Conservation (phyloP, 208 protist genomes). For the Acanthamoeba rhysodes region DNA sequence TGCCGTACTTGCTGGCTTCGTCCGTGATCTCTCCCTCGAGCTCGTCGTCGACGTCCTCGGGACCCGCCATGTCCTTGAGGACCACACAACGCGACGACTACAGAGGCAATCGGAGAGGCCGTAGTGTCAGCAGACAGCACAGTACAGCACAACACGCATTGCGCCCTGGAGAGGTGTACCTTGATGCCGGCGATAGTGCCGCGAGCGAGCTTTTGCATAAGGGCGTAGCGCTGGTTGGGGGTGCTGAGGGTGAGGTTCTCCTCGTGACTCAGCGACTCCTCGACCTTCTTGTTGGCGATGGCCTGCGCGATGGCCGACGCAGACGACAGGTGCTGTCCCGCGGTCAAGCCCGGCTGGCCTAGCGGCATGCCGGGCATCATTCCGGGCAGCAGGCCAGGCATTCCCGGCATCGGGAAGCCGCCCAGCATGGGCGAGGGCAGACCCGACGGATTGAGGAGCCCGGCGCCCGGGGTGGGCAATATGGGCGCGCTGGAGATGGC, state of each 20-base stretch:
- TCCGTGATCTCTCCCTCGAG: conserved; percentile 66
- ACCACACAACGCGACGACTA: conserved; percentile 64
- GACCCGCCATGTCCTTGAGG: conserved; percentile 70
- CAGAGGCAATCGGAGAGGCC: neutral
- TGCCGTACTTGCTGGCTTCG: conserved; percentile 58
- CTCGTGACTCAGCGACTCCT: conserved; percentile 73
- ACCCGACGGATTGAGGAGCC: neutral
- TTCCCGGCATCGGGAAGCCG: neutral
- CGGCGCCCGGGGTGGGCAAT: neutral
- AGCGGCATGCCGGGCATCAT: neutral
- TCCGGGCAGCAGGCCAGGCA: neutral
- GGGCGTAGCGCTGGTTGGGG: conserved; percentile 62
- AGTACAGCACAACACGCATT: neutral
- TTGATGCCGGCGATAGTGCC: neutral
- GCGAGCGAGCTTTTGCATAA: conserved; percentile 75
- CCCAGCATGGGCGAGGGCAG: conserved; percentile 10
- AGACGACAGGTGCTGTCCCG: neutral
- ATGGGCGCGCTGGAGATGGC: conserved; percentile 71
- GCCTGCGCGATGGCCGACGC: conserved; percentile 48
- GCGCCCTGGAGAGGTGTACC: neutral
- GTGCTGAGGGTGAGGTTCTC: conserved; percentile 62
- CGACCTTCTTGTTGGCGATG: neutral
- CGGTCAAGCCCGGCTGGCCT: neutral
- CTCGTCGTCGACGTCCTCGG: conserved; percentile 66
- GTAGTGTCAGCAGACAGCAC: neutral